Base-by-base conservation (phyloP, 371 early-diverging fungal genomes). In the Apophysomyces variabilis region DNA sequence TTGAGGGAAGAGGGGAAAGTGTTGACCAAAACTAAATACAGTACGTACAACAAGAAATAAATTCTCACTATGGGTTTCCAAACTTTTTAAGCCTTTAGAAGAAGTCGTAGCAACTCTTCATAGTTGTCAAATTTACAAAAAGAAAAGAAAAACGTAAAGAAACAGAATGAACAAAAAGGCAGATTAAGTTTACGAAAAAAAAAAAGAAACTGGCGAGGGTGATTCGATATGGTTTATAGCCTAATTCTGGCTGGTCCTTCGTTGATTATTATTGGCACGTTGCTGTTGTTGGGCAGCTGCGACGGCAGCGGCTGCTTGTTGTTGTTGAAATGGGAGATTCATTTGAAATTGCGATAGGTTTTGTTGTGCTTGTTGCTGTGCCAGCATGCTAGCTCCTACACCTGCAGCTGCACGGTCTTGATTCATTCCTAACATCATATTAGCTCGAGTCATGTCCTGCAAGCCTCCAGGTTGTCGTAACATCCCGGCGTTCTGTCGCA, bases 271-370 rank as follows among this genome's bases (percentile, higher is more conserved):
- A n/a, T 60, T 68, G n/a, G 38, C 36, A 21, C 58, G 63, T 50
- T 71, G 75, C 57, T 68, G 77, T 18, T 73, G 80, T 63, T 74
- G 80, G 13, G 64, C 63, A 16, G 71, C 69, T 14, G 63, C 62
- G 5, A 66, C 67, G 18, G 67, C 64, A 12, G 57, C 63, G 11
- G 70, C 69, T 7, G 68, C 71, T 47, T 72, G 73, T 38, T 72
- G 76, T 50, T 73, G 71, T 46, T 76, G 77, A 61, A 61, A 69
- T 38, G 70, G 70, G 11, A 73, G 58, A 36, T 62, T 73, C 69
- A 73, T 67, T 62, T 80, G 75, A 47, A 75, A 73, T 61, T 77
- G 81, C 36, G 78, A 78, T 11, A 76, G 62, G 13, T 58, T 58
- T 44, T 74, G 70, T 38, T 70, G 70, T 9, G 65, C 47, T 36